Conservation (phyloP, 2,329 filamentous ascomycete genomes). For the Periconia sp. region DNA sequence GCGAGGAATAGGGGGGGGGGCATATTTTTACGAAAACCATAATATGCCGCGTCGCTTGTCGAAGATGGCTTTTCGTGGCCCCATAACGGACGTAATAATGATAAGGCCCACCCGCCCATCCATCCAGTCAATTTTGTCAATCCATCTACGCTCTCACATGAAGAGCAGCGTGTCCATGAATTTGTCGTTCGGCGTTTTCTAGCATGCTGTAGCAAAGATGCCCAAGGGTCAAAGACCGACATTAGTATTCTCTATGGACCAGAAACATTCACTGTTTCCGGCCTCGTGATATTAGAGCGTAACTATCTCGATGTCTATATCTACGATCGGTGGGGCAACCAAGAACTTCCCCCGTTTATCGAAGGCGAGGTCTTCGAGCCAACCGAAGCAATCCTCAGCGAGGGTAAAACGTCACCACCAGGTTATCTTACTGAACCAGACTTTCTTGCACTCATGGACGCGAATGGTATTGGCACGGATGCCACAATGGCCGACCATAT, state of each 20-base stretch:
- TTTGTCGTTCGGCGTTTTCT: slow-evolving; percentile 86
- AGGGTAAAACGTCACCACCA: slow-evolving; percentile 82
- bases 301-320: slow-evolving; percentile 92
- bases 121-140: slow-evolving; percentile 82
- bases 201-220: slow-evolving; percentile 90
- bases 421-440: slow-evolving; percentile 89
- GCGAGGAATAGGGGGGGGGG: too few species aligned
- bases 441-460: slow-evolving; percentile 90
- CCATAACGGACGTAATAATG: slow-evolving; percentile 78
- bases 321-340: slow-evolving; percentile 90
- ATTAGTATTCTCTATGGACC: slow-evolving; percentile 78
- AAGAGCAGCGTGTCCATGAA: slow-evolving; percentile 79
- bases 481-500: slow-evolving; percentile 98
- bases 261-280: slow-evolving; percentile 76
- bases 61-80: slow-evolving; percentile 76
- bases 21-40: too few species aligned
- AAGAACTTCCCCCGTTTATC: slow-evolving; percentile 73
- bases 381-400: slow-evolving; percentile 79
- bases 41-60: slow-evolving; percentile 70
- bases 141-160: slow-evolving; percentile 58
- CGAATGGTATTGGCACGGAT: slow-evolving; percentile 93
- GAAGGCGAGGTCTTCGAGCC: slow-evolving; percentile 80
- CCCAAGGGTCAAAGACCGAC: slow-evolving; percentile 78
- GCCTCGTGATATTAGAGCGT: slow-evolving; percentile 76
- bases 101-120: slow-evolving; percentile 92